These are phyloP conservation scores for Ceratocystis lukuohia DNA, from an alignment of 2,329 filamentous ascomycete genomes.

Conservation along the genomic window DNA sequence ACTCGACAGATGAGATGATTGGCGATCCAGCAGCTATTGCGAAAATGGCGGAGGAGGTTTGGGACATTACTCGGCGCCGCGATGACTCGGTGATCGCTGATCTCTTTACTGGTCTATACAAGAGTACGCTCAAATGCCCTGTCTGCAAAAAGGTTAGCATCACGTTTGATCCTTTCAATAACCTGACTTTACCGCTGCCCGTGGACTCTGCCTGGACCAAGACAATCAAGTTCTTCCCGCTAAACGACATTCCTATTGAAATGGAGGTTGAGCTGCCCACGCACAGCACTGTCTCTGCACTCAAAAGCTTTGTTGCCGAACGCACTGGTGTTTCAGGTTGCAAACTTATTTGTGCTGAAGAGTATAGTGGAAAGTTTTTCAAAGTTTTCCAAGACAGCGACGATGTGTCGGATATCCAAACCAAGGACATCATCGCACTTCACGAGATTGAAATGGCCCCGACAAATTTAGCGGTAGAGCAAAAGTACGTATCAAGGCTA, in stretches of 20 bases:
- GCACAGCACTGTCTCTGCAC: slow-evolving; percentile 50
- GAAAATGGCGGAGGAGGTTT: slow-evolving; percentile 75
- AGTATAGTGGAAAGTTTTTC: slow-evolving; percentile 75
- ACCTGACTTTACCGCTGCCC: slow-evolving; percentile 79
- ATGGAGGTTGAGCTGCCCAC: slow-evolving; percentile 72
- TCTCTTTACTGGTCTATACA: slow-evolving; percentile 94
- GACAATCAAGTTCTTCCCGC: slow-evolving; percentile 61
- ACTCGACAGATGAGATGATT: slow-evolving; percentile 94
- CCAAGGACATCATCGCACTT: slow-evolving; percentile 53
- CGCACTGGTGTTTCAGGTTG: slow-evolving; percentile 51
- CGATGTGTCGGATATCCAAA: slow-evolving; percentile 57
- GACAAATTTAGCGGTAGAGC: slow-evolving; percentile 52
- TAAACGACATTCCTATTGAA: slow-evolving; percentile 55
- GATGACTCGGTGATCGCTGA: slow-evolving; percentile 95
- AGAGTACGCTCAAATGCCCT: slow-evolving; percentile 89
- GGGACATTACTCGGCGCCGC: slow-evolving; percentile 79
- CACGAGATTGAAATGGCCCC: slow-evolving; percentile 66
- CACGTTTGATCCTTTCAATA: slow-evolving; percentile 95
- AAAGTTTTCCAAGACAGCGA: slow-evolving; percentile 62
- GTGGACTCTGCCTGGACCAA: slow-evolving; percentile 72
- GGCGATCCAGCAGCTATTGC: slow-evolving; percentile 66
- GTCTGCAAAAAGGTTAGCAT: slow-evolving; percentile 91
- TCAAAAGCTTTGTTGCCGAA: slow-evolving; percentile 59
- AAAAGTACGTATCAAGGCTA: slow-evolving; percentile 34
- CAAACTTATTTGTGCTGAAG: slow-evolving; percentile 65